phyloP scores from a whole-genome alignment of 306 rosid genomes.

The Cucurbita pepo region DNA sequence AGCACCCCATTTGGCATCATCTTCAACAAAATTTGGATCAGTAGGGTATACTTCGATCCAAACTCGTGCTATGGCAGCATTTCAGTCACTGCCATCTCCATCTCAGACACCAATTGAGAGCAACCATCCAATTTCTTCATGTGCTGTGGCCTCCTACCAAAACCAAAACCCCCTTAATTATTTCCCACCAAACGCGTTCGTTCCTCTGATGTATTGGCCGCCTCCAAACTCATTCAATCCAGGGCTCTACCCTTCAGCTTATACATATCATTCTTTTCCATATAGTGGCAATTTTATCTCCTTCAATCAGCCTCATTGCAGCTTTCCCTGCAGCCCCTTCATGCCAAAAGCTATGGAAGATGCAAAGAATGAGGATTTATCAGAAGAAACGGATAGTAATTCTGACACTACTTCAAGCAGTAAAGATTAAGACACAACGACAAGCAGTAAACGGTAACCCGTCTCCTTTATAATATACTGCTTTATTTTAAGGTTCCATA shows the following conservation, averaged over 20 bases:
- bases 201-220: conserved; percentile 74
- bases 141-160: conserved; percentile 15
- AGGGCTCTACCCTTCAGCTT: conserved; percentile 31
- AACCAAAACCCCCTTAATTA: conserved; percentile 22
- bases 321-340: conserved; percentile 16
- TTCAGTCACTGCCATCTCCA: conserved; percentile 27
- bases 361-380: conserved; percentile 18
- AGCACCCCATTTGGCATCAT: conserved; percentile 12
- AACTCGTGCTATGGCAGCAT: conserved; percentile 29
- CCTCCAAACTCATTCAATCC: conserved; percentile 47
- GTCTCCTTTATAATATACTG: background rate
- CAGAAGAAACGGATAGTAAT: conserved; percentile 26
- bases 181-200: conserved; percentile 37
- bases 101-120: conserved; percentile 22
- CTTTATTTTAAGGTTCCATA: background rate
- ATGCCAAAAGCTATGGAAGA: conserved; percentile 21
- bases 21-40: conserved; percentile 29
- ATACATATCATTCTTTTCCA: conserved; percentile 42
- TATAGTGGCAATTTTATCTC: conserved; percentile 30
- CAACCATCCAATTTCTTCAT: conserved; percentile 10
- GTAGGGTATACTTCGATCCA: conserved; percentile 30
- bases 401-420: conserved; percentile 37
- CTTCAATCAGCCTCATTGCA: conserved; percentile 33
- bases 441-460: conserved; percentile 7
- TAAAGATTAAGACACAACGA: conserved; percentile 14